A percentile compares a stretch with the other conserved stretches of the same genome.
Conservation (phyloP, 2,329 filamentous ascomycete species). For the Drechslerella coelobrocha region DNA sequence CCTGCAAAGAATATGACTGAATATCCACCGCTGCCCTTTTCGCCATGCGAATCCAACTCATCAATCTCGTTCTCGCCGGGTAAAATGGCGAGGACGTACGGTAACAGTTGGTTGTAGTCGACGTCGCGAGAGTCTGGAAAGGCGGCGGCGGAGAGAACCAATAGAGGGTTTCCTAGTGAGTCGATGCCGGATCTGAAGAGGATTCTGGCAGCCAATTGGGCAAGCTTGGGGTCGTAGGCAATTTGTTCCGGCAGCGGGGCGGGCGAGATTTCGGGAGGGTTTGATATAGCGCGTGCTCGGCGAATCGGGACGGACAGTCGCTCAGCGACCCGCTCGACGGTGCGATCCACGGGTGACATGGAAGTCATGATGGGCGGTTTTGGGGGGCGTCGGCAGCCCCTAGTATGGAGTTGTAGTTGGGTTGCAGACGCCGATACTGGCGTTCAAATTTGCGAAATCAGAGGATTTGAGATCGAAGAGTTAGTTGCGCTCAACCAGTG, state of each 20-base stretch:
- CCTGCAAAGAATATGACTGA: slow-evolving; percentile 67
- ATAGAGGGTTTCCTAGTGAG: slow-evolving; percentile 62
- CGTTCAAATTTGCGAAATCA: too few species aligned
- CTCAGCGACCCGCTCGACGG: slow-evolving; percentile 49
- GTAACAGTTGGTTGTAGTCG: slow-evolving; percentile 65
- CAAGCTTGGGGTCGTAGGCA: slow-evolving; percentile 62
- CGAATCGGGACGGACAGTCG: slow-evolving; percentile 46
- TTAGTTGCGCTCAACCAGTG: not conserved
- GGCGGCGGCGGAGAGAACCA: slow-evolving; percentile 66
- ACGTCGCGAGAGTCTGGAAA: slow-evolving; percentile 64
- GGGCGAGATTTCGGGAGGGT: slow-evolving; percentile 55
- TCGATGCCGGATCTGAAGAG: slow-evolving; percentile 65
- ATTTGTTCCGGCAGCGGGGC: slow-evolving; percentile 58
- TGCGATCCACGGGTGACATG: slow-evolving; percentile 45
- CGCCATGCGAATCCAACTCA: slow-evolving; percentile 47
- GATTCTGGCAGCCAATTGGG: slow-evolving; percentile 63
- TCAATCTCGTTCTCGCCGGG: slow-evolving; percentile 65
- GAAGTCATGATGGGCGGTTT: slow-evolving; percentile 1
- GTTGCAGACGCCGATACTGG: too few species aligned
- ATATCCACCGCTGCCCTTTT: slow-evolving; percentile 60
- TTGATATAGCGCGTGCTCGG: slow-evolving; percentile 49
- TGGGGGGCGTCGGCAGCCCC: too few species aligned
- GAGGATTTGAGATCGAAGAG: not conserved
- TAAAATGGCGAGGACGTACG: slow-evolving; percentile 65
- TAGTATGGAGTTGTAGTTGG: too few species aligned